phyloP scores from a whole-genome alignment of 176 grass and related monocot species.

The Aegilops longissima region DNA sequence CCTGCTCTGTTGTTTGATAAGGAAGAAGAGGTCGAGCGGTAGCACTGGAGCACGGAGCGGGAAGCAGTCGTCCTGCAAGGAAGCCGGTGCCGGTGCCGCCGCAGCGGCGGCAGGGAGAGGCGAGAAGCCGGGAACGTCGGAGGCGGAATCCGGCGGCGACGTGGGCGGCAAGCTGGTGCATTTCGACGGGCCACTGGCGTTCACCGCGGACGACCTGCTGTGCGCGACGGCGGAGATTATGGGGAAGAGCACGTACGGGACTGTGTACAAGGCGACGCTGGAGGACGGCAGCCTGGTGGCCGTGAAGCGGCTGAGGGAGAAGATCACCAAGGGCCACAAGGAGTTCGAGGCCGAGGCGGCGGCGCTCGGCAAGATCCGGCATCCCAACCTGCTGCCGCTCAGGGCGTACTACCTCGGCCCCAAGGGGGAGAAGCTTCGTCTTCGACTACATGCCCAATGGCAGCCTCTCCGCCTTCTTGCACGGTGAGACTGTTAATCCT shows the following conservation, averaged over 20 bases:
- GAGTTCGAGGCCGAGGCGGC: conserved; percentile 28
- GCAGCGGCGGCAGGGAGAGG: not conserved
- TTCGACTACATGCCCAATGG: conserved; percentile 26
- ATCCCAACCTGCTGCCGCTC: conserved; percentile 31
- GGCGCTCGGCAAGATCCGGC: conserved; percentile 26
- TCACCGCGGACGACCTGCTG: conserved; percentile 28
- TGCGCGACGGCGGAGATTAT: conserved; percentile 31
- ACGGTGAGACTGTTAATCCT: not conserved
- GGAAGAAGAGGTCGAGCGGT: not conserved
- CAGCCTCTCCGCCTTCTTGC: conserved; percentile 20
- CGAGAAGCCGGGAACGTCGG: not conserved
- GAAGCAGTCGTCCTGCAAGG: not conserved
- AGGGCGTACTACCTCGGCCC: conserved; percentile 22
- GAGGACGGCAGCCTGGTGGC: conserved; percentile 33
- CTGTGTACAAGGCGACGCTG: conserved; percentile 30
- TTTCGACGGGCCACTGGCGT: conserved; percentile 28
- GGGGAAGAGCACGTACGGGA: conserved; percentile 33
- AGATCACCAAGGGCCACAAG: conserved; percentile 27
- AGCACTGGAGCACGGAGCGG: not conserved
- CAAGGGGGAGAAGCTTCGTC: conserved; percentile 24
- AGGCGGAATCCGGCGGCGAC: conserved; percentile 19
- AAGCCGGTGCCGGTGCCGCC: not conserved
- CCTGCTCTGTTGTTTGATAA: not conserved
- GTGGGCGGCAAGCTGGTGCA: conserved; percentile 30
- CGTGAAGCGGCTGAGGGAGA: conserved; percentile 32